Base-by-base conservation (phyloP, 2,329 filamentous ascomycete genomes). In the Penicillium sp. region DNA sequence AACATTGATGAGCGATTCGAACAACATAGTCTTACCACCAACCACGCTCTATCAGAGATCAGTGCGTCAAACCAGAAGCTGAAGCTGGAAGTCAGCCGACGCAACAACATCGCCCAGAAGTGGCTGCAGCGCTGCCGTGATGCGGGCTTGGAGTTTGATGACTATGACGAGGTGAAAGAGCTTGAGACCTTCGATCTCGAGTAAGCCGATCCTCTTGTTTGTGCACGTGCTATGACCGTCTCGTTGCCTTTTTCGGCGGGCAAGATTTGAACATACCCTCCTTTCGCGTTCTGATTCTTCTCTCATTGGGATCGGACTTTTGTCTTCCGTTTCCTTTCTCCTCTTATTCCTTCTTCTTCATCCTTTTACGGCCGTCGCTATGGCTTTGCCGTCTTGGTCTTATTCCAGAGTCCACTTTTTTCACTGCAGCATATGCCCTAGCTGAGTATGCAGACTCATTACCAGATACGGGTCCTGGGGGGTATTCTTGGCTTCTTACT, bases 1-100 rank as follows among this genome's bases (percentile, higher is more conserved):
- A 65, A 66, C n/a, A 74, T 75, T 60, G 65, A 65, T 34, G 71
- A 74, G 39, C 70, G 74, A 18, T 77, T 74, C 64, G 75, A 77
- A 37, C 72, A 74, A 34, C 73, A 69, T 52, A 76, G 75, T 44
- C 73, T 77, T 55, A 78, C 76, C 2, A 75, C 76, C 14, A 75
- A 69, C 43, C 73, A 78, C 55, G 75, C 77, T 33, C 71, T 79
- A 34, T 95, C 94, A 72, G 92, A 97, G 72, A 95, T 96, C 65
- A 93, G 96, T 72, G 86, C 89, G 14, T 90, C 94, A 61, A 96
- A 96, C 71, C 92, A 96, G 59, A 93, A 96, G 72, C 92, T 96
- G 75, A 97, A 97, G 77, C 87, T 87, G 14, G 93, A 97, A 75
- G 85, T 97, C 47, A 93, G 89, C 68, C 83, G 87, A 26, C 92